Conservation (phyloP, 1,139 yeast species). For the Schizosaccharomyces versatilis region DNA sequence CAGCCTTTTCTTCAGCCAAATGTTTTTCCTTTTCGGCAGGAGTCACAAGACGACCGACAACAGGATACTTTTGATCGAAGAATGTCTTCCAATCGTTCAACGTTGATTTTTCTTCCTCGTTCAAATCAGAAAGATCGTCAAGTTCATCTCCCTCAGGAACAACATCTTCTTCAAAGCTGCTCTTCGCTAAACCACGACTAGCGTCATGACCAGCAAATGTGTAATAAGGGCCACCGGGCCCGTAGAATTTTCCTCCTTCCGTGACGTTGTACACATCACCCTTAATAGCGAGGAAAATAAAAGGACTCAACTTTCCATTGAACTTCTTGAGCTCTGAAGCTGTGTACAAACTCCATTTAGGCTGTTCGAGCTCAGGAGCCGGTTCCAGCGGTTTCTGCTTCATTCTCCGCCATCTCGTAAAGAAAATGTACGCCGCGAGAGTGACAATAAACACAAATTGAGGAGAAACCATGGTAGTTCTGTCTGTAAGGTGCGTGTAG, state of each 20-base stretch:
- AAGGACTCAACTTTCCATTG: slow-evolving; percentile 58
- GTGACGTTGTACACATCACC: slow-evolving; percentile 77
- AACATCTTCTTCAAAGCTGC: slow-evolving; percentile 49
- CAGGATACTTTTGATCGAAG: slow-evolving; percentile 42
- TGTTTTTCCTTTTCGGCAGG: neutral
- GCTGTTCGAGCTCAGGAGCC: slow-evolving; percentile 24
- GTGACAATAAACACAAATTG: slow-evolving; percentile 1
- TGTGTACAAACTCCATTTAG: slow-evolving; percentile 60
- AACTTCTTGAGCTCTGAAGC: slow-evolving; percentile 50
- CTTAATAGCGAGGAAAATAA: slow-evolving; percentile 60
- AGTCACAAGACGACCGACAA: slow-evolving; percentile 16
- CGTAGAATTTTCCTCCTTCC: slow-evolving; percentile 65
- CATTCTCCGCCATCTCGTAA: neutral
- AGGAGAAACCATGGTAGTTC: neutral
- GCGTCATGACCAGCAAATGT: slow-evolving; percentile 96
- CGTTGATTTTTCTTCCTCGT: slow-evolving; percentile 39
- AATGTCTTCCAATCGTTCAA: slow-evolving; percentile 45
- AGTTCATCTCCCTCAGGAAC: slow-evolving; percentile 31
- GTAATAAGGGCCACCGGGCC: slow-evolving; percentile 36
- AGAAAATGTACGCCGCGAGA: neutral
- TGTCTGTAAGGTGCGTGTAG: too few species aligned
- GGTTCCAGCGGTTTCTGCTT: neutral
- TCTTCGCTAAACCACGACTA: slow-evolving; percentile 73
- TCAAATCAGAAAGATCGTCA: slow-evolving; percentile 43
- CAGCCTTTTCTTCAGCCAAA: neutral